Evolutionary conservation across 2,329 filamentous ascomycete species (phyloP).

Genomic region (Remersonia thermophila): DNA sequence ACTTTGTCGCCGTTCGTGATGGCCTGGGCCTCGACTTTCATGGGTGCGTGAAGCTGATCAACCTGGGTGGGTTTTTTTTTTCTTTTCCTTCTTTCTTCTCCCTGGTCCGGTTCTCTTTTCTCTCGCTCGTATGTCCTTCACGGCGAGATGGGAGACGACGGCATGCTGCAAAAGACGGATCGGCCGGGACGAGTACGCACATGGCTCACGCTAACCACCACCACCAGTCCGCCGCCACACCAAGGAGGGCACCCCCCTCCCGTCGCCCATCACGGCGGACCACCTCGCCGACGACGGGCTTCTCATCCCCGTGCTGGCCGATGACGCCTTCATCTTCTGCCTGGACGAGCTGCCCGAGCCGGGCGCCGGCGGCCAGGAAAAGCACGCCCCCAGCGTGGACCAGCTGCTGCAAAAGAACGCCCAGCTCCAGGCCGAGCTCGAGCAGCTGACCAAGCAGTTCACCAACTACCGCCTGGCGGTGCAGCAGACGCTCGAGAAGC

Average conservation of each 20-base stretch:
- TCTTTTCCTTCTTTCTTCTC: not conserved
- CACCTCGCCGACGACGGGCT: slow-evolving; percentile 68
- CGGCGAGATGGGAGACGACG: no score
- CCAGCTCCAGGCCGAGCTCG: slow-evolving; percentile 49
- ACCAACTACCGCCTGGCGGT: slow-evolving; percentile 53
- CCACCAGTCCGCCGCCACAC: slow-evolving; percentile 37
- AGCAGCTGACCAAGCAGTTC: slow-evolving; percentile 47
- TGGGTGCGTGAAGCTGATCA: slow-evolving; percentile 61
- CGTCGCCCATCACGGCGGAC: slow-evolving; percentile 45
- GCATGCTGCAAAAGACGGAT: no score
- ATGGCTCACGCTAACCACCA: no score
- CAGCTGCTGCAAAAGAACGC: slow-evolving; percentile 33
- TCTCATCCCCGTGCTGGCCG: slow-evolving; percentile 72
- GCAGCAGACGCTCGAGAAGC: slow-evolving; percentile 52
- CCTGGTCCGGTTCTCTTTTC: not conserved
- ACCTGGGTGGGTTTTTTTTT: slow-evolving; percentile 38
- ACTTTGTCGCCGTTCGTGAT: slow-evolving; percentile 49
- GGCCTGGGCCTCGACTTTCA: slow-evolving; percentile 56
- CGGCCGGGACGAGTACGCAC: no score
- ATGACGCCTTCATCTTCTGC: slow-evolving; percentile 79
- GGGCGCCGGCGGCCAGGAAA: not conserved
- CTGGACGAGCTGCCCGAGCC: slow-evolving; percentile 69
- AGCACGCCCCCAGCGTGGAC: slow-evolving; percentile 10
- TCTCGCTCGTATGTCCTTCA: no score
- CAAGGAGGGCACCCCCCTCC: slow-evolving; percentile 33